Conservation (phyloP, 140 eudicot species). For the Ambrosia hybrid region DNA sequence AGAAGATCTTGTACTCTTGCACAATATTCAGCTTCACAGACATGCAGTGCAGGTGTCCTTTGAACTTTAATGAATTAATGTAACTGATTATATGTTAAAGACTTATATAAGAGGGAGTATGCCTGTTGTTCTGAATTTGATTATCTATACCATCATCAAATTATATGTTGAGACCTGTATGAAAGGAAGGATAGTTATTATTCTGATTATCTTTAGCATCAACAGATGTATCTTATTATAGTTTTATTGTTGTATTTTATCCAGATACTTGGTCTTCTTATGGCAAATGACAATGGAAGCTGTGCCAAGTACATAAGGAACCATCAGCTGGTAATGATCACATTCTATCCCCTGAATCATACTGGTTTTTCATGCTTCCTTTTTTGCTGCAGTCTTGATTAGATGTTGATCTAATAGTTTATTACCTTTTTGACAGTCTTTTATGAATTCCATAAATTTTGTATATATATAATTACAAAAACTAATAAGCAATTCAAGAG, state of each 20-base stretch:
- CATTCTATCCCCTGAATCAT: slow-evolving; percentile 12
- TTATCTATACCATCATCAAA: too few relatives aligned
- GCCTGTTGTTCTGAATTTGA: too few relatives aligned
- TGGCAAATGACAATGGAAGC: slow-evolving; percentile 92
- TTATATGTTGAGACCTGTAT: neutral
- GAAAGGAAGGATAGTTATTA: neutral
- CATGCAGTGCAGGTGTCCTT: slow-evolving; percentile 94
- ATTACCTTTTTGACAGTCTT: too few relatives aligned
- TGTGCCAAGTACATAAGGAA: slow-evolving; percentile 87
- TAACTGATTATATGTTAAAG: neutral
- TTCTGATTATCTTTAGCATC: neutral
- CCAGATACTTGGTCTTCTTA: slow-evolving; percentile 95
- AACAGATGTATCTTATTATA: neutral
- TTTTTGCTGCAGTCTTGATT: too few relatives aligned
- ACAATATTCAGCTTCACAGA: slow-evolving; percentile 92
- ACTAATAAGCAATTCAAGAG: too few relatives aligned
- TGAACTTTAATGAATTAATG: neutral
- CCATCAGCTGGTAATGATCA: slow-evolving; percentile 73
- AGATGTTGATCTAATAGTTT: too few relatives aligned
- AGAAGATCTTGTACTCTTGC: slow-evolving; percentile 85
- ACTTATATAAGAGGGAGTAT: too few relatives aligned
- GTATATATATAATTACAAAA: too few relatives aligned
- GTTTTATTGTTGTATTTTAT: slow-evolving; percentile 8
- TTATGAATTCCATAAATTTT: too few relatives aligned
- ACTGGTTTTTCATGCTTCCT: slow-evolving; percentile 10